Percentiles rank a stretch among this genome's conserved stretches.
These are phyloP conservation scores for Iris pallida DNA, from an alignment of 116 monocot genomes.

Conservation along the genomic window DNA sequence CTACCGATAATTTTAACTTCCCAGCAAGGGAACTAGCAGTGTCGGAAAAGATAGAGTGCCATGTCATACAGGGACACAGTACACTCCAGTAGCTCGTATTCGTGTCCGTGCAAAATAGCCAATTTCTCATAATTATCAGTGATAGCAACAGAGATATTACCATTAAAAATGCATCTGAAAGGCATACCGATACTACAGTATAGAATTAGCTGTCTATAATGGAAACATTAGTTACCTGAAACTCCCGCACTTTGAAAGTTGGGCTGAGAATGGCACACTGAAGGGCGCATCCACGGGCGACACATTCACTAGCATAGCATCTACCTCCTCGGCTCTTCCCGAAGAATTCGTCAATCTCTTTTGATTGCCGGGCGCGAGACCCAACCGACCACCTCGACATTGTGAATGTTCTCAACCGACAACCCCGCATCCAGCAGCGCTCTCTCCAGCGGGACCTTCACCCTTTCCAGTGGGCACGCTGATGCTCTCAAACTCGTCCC, in stretches of 20 bases:
- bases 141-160: too few species aligned
- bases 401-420: constrained; percentile 37
- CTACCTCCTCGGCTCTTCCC: constrained; percentile 71
- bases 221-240: constrained; percentile 48
- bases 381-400: constrained; percentile 81
- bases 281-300: constrained; percentile 74
- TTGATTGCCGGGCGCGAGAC: constrained; percentile 56
- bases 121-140: too few species aligned
- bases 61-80: too few species aligned
- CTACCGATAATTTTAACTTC: too few species aligned
- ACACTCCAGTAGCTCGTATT: too few species aligned
- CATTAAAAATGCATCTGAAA: too few species aligned
- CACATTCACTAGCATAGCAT: constrained; percentile 90
- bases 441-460: constrained; percentile 61
- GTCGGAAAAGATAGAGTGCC: too few species aligned
- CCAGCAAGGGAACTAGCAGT: too few species aligned
- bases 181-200: too few species aligned
- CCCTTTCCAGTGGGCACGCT: constrained; percentile 60
- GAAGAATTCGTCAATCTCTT: constrained; percentile 59
- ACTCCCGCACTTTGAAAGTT: constrained; percentile 79
- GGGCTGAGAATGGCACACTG: constrained; percentile 84
- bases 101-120: too few species aligned
- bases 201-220: too few species aligned
- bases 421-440: constrained; percentile 60
- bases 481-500: constrained; percentile 80